Evolutionary conservation across 2,329 filamentous ascomycete genomes (phyloP), one percentile per base, ranked within the genome.

Genomic region (Ramularia endophylla): DNA sequence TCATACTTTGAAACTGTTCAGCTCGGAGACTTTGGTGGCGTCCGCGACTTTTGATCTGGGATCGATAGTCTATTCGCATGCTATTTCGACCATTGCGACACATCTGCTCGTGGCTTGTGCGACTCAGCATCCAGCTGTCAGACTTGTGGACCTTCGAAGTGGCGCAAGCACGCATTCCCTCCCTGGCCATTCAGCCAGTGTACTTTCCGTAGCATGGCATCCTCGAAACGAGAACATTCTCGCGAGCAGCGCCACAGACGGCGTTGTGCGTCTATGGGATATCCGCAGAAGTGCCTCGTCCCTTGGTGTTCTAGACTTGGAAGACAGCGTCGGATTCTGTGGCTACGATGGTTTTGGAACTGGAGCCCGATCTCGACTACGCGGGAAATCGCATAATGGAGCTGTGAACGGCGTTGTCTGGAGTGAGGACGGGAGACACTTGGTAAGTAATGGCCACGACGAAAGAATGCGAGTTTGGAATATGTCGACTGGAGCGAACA

Each of bases 391-490:
- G 0, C 90, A 97, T 57, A 74, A 76, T 8, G 88, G 85, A 3
- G 78, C 87, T 1, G 87, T 94, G 2, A 95, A 95, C 47, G 86
- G 85, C 1, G 69, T 95, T 6, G 73, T 81, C 1, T 97, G 88
- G 87, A 89, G 85, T 1, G 81, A 87, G 45, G 81, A 87, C 57
- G 87, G 87, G 1, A 71, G 70, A 11, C 81, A 84, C 58, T 72
- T 97, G 13, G 72, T 95, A 9, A 87, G 85, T 1, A 77, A 85
- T 2, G 89, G 88, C 0, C 84, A 94, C 43, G 92, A 97, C 60
- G 75, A 85, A 36, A 78, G 83, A 7, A 82, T 97, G 48, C 78
- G 89, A 4, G 85, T 95, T 1, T 97, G 90, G 90, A 77, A 95
- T 59, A 78, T 85, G 2, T 73, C 73, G 0, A 86, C 79, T 0